Conservation (phyloP, 2,329 filamentous ascomycete species). For the Fusarium euwallaceae region DNA sequence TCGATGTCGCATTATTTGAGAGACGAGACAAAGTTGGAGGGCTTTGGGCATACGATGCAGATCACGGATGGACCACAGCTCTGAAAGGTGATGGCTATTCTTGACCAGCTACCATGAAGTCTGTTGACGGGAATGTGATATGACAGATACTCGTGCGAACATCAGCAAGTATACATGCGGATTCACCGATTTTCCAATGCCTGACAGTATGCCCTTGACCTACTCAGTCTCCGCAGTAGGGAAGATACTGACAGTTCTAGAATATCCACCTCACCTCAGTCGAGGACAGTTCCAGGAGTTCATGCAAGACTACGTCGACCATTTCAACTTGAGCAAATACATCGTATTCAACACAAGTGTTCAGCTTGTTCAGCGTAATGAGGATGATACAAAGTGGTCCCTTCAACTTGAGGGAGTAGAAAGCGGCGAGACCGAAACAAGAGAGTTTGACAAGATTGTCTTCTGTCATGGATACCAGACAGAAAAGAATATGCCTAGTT, state of each 20-base stretch:
- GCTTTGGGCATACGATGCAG: slow-evolving; percentile 16
- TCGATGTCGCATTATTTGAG: slow-evolving; percentile 14
- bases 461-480: slow-evolving; percentile 34
- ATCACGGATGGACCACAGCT: slow-evolving; percentile 18
- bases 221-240: too few species aligned
- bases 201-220: slow-evolving; percentile 15
- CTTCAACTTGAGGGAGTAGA: slow-evolving; percentile 10
- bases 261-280: slow-evolving; percentile 18
- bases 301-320: slow-evolving; percentile 24
- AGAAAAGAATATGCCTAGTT: slow-evolving; percentile 10
- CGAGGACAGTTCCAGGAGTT: slow-evolving; percentile 27
- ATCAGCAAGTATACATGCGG: slow-evolving; percentile 35
- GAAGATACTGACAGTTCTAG: neutral
- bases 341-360: slow-evolving; percentile 22
- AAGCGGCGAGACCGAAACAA: neutral
- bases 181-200: slow-evolving; percentile 27
- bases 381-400: slow-evolving; percentile 1
- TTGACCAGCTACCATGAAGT: neutral
- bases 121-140: neutral
- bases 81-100: neutral
- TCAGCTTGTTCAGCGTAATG: neutral
- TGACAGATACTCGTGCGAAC: slow-evolving; percentile 1
- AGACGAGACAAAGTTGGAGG: slow-evolving; percentile 14
- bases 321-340: neutral
- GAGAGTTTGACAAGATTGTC: slow-evolving; percentile 21